Evolutionary conservation across 2,329 filamentous ascomycete species (phyloP).

Genomic region (Trematosphaeria pertusa): DNA sequence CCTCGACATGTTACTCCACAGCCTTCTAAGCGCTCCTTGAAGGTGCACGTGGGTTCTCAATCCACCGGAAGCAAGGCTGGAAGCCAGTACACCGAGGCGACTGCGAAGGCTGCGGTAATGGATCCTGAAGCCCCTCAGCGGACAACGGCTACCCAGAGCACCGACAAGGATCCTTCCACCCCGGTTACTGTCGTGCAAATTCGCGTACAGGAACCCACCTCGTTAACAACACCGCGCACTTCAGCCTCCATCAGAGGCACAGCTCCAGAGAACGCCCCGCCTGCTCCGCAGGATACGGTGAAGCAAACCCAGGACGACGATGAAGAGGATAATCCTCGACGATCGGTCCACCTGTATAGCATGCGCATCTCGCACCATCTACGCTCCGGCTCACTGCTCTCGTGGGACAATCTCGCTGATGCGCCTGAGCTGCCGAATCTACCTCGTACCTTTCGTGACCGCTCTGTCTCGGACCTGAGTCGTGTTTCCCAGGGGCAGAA

Average conservation of each 20-base stretch:
- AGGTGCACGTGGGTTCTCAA: no score
- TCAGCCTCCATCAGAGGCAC: constrained; percentile 20
- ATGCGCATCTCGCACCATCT: constrained; percentile 56
- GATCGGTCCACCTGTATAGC: constrained; percentile 50
- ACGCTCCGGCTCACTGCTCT: constrained; percentile 49
- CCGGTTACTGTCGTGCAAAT: constrained; percentile 20
- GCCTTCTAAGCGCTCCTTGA: no score
- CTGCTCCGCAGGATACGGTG: background rate
- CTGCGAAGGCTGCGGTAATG: no score
- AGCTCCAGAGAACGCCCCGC: constrained; percentile 14
- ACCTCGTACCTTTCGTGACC: constrained; percentile 20
- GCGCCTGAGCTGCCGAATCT: constrained; percentile 25
- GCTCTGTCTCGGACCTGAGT: constrained; percentile 29
- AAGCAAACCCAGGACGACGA: constrained; percentile 12
- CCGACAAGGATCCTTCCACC: no score
- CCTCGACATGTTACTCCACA: constrained; percentile 19
- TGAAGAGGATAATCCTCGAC: constrained; percentile 28
- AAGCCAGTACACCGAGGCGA: no score
- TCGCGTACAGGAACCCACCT: constrained; percentile 29
- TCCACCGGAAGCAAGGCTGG: no score
- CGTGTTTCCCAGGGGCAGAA: constrained; percentile 15
- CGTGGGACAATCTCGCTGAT: constrained; percentile 43
- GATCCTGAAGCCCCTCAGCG: no score
- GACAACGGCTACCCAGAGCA: no score
- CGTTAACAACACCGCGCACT: constrained; percentile 19